Conservation (phyloP, 768 basidiomycete genomes). For the Tricholoma sp. region DNA sequence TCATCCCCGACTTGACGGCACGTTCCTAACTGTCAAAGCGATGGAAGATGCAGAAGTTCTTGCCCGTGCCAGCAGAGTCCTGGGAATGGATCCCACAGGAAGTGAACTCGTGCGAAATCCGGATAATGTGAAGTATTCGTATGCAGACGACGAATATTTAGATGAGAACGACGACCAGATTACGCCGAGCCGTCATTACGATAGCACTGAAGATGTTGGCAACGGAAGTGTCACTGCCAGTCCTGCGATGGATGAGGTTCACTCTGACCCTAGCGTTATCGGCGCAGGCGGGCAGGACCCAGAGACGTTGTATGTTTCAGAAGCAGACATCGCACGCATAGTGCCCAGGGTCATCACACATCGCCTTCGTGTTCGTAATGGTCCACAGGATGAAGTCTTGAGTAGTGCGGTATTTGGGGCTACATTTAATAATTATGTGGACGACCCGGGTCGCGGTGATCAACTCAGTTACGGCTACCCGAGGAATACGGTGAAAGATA, state of each 20-base stretch:
- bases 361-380: slow-evolving; percentile 63
- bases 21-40: slow-evolving; percentile 56
- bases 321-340: slow-evolving; percentile 70
- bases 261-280: slow-evolving; percentile 1
- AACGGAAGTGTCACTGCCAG: slow-evolving; percentile 11
- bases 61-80: slow-evolving; percentile 58
- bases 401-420: slow-evolving; percentile 61
- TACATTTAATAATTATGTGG: slow-evolving; percentile 28
- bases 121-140: not conserved
- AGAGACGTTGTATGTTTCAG: slow-evolving; percentile 54
- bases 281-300: not conserved
- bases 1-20: slow-evolving; percentile 62
- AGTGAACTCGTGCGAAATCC: slow-evolving; percentile 37
- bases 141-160: slow-evolving; percentile 3
- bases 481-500: slow-evolving; percentile 54
- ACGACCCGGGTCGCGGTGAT: slow-evolving; percentile 1
- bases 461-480: slow-evolving; percentile 6
- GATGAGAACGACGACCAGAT: not conserved
- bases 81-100: slow-evolving; percentile 58
- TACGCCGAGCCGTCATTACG: slow-evolving; percentile 6
- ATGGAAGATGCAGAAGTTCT: slow-evolving; percentile 64
- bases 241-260: slow-evolving; percentile 7
- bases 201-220: slow-evolving; percentile 11
- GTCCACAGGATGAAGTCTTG: slow-evolving; percentile 66
- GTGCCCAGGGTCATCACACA: slow-evolving; percentile 72